These are phyloP conservation scores for Linum trigynum DNA, from an alignment of 345 rosid species.

Conservation along the genomic window DNA sequence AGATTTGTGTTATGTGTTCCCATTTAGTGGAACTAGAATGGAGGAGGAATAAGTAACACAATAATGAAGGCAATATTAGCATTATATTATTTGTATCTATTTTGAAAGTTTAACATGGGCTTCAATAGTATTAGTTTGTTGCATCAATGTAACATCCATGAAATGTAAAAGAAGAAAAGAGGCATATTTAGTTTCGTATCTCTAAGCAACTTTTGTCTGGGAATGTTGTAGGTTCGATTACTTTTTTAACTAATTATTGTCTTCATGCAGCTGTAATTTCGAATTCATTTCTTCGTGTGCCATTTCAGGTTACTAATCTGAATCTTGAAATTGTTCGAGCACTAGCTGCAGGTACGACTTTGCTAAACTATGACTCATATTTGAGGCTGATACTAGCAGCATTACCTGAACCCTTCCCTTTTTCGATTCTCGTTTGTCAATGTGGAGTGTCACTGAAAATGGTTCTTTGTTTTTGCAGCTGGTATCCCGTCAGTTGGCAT, in stretches of 20 bases:
- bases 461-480: slow-evolving; percentile 43
- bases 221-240: not conserved
- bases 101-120: too few relatives aligned
- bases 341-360: slow-evolving; percentile 61
- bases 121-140: too few relatives aligned
- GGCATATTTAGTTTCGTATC: too few relatives aligned
- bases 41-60: too few relatives aligned
- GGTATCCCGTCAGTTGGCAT: slow-evolving; percentile 80
- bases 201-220: not conserved
- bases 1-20: too few relatives aligned
- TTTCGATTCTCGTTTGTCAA: not conserved
- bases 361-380: not conserved
- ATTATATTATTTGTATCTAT: too few relatives aligned
- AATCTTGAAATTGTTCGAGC: slow-evolving; percentile 91
- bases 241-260: not conserved
- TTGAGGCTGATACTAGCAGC: not conserved
- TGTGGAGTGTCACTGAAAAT: slow-evolving; percentile 6
- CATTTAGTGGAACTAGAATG: too few relatives aligned
- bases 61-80: too few relatives aligned
- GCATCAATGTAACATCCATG: too few relatives aligned
- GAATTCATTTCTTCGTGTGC: slow-evolving; percentile 4
- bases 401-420: slow-evolving; percentile 5
- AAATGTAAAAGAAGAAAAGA: too few relatives aligned
- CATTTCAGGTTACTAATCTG: slow-evolving; percentile 63
- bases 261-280: not conserved